Evolutionary conservation across 78 protist genomes (phyloP).

Genomic region (Mastigamoeba balamuthi): DNA sequence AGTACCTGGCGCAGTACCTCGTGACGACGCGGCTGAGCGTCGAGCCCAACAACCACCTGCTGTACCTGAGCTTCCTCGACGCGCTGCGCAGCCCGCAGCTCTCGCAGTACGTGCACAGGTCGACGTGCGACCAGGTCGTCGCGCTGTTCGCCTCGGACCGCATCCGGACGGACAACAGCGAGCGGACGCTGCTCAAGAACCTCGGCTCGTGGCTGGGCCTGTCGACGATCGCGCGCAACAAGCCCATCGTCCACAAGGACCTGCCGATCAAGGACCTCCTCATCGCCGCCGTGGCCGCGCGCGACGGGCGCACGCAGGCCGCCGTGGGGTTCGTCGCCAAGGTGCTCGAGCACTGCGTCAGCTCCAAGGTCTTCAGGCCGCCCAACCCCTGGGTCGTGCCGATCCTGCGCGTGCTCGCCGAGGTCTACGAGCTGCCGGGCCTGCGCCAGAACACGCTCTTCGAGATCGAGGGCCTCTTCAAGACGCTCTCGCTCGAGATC

Average conservation of each 20-base stretch:
- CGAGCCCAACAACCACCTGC: conserved; percentile 84
- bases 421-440: conserved; percentile 61
- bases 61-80: conserved; percentile 63
- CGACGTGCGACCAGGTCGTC: neutral
- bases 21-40: conserved; percentile 78
- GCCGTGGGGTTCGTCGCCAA: conserved; percentile 91
- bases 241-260: conserved; percentile 79
- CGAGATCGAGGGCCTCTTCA: conserved; percentile 87
- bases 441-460: conserved; percentile 83
- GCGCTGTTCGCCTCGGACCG: no score
- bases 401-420: conserved; percentile 72
- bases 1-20: conserved; percentile 73
- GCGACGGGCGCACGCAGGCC: conserved; percentile 49
- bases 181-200: conserved; percentile 82
- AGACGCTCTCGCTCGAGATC: conserved; percentile 62
- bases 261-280: conserved; percentile 84
- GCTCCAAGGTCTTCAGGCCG: conserved; percentile 65
- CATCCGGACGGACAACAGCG: no score
- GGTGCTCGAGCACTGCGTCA: conserved; percentile 58
- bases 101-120: neutral
- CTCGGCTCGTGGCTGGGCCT: conserved; percentile 94
- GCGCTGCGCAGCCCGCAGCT: conserved; percentile 17
- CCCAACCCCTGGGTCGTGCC: conserved; percentile 95
- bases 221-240: conserved; percentile 80
- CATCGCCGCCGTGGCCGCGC: conserved; percentile 73